Evolutionary conservation across 2,329 filamentous ascomycete genomes (phyloP).

Genomic region (Colletotrichum truncatum): DNA sequence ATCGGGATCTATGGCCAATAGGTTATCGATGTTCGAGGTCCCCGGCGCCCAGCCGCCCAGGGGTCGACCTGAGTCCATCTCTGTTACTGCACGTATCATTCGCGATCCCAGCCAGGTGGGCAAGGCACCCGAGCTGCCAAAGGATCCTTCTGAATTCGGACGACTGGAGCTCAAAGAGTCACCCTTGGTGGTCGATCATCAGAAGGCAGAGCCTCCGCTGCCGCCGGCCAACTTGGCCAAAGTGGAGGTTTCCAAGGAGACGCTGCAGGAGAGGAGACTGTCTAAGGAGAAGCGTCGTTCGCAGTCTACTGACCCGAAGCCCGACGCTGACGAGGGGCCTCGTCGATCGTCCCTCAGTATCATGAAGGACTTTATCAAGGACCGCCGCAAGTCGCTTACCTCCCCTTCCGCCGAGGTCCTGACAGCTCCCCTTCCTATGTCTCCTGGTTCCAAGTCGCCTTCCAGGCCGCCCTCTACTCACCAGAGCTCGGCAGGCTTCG

Average conservation of each 20-base stretch:
- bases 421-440: slow-evolving; percentile 34
- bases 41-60: slow-evolving; percentile 44
- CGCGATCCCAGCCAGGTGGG: slow-evolving; percentile 65
- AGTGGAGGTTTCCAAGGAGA: slow-evolving; percentile 48
- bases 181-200: slow-evolving; percentile 66
- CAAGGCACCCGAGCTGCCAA: slow-evolving; percentile 49
- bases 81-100: slow-evolving; percentile 86
- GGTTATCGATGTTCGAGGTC: slow-evolving; percentile 64
- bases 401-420: slow-evolving; percentile 55
- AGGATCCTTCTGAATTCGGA: slow-evolving; percentile 53
- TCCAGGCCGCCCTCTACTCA: slow-evolving; percentile 58
- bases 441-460: slow-evolving; percentile 47
- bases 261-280: slow-evolving; percentile 57
- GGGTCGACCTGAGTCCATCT: slow-evolving; percentile 78
- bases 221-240: slow-evolving; percentile 37
- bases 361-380: slow-evolving; percentile 70
- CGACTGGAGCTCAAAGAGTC: slow-evolving; percentile 67
- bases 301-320: slow-evolving; percentile 44
- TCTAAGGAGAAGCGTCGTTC: slow-evolving; percentile 52
- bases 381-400: slow-evolving; percentile 62
- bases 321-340: slow-evolving; percentile 47
- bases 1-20: slow-evolving; percentile 63
- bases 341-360: slow-evolving; percentile 68
- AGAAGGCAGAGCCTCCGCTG: slow-evolving; percentile 47
- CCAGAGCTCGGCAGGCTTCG: slow-evolving; percentile 55